Conservation (phyloP, 495 filamentous ascomycete species). For the Penicillium egyptiacum region DNA sequence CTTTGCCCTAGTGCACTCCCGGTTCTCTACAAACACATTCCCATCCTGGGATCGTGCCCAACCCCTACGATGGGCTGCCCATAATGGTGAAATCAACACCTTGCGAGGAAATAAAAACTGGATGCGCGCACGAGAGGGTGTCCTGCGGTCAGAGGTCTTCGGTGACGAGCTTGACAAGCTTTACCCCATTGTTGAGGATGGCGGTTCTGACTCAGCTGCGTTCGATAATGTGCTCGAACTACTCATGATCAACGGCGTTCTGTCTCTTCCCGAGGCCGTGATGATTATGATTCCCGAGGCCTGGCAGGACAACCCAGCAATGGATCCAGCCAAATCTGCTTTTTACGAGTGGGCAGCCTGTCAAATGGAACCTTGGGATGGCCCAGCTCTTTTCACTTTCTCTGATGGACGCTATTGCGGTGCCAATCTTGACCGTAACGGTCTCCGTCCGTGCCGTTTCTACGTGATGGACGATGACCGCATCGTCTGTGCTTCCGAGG, state of each 20-base stretch:
- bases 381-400: conserved; percentile 96
- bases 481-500: conserved; percentile 97
- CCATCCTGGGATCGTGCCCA: conserved; percentile 99
- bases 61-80: conserved; percentile 93
- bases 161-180: conserved; percentile 88
- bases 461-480: conserved; percentile 98
- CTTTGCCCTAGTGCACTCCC: conserved; percentile 96
- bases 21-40: conserved; percentile 99
- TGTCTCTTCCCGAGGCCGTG: conserved; percentile 94
- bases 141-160: conserved; percentile 90
- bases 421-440: conserved; percentile 98
- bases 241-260: conserved; percentile 92
- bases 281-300: conserved; percentile 99
- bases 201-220: conserved; percentile 95
- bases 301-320: conserved; percentile 90
- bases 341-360: conserved; percentile 99
- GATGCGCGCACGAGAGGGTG: conserved; percentile 98
- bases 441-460: conserved; percentile 94
- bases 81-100: conserved; percentile 99
- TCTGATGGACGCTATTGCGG: conserved; percentile 97
- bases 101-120: conserved; percentile 99
- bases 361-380: conserved; percentile 99
- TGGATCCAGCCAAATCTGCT: conserved; percentile 94
- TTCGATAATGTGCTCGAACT: conserved; percentile 98
- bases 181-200: conserved; percentile 96